Base-by-base conservation (phyloP, 1,284 basidiomycete species). In the Marasmius oreades region DNA sequence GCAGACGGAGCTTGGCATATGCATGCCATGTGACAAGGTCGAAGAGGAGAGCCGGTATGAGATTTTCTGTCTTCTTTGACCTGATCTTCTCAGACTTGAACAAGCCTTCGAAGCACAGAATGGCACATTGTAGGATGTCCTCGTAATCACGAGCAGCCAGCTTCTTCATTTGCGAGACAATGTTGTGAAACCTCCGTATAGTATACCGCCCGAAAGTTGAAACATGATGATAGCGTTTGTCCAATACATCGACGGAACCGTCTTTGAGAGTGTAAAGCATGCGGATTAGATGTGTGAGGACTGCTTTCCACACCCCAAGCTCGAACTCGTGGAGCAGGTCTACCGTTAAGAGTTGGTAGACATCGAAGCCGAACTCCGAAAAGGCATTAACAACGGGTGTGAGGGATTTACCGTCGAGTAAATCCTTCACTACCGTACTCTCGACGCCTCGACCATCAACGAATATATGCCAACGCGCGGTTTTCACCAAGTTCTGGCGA, bases 81-180 rank as follows among this genome's bases (percentile, higher is more conserved):
- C 64, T 61, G 20, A 55, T 26, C 5, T 23, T 50, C 10, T 51
- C 46, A 12, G n/a, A n/a, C n/a, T 52, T 53, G 3, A 70, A 47
- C 0, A 70, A 58, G 2, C 60, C 62, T 46, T 69, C 62, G 51
- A 70, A 61, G 12, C 47, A 61, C 0, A 66, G 65, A 5, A 70
- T 62, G 1, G 60, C 50, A 45, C 67, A 68, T 62, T 72, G 67
- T 42, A 73, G 60, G 11, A 72, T 37, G 54, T 73, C 69, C 51
- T 73, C 69, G 51, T 65, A 74, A 59, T 73, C 64, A 0, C 66
- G 50, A 3, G 67, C 71, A 0, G 69, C 70, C 2, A 72, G 37
- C 48, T 69, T 67, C 52, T 68, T 70, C 66, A 72, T 14, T 53
- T n/a, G n/a, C n/a, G n/a, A n/a, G n/a, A n/a, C n/a, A n/a, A n/a